Conservation (phyloP, 2,329 filamentous ascomycete species). For the Chalara sp. region DNA sequence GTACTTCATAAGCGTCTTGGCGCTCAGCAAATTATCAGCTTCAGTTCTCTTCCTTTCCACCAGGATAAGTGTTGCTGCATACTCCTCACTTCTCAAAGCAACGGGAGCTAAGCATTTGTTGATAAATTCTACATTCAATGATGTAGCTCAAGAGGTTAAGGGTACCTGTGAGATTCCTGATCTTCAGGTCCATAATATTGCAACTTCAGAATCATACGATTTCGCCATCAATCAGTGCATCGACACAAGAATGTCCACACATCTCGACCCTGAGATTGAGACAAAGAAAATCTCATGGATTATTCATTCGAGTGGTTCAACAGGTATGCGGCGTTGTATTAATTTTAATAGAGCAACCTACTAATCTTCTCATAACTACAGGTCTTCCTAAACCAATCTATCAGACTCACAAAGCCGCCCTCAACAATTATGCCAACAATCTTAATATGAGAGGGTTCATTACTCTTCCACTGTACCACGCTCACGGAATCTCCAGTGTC, state of each 20-base stretch:
- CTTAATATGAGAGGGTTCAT: conserved; percentile 34
- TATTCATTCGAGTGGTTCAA: conserved; percentile 34
- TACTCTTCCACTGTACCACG: conserved; percentile 52
- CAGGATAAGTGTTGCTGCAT: conserved; percentile 43
- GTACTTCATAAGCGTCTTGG: conserved; percentile 45
- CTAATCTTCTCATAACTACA: conserved; percentile 27
- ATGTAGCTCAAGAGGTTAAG: too few relatives aligned
- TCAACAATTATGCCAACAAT: conserved; percentile 27
- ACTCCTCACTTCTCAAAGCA: conserved; percentile 38
- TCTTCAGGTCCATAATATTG: too few relatives aligned
- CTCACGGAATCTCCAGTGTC: conserved; percentile 48
- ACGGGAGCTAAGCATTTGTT: conserved; percentile 16
- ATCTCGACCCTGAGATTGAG: conserved; percentile 4
- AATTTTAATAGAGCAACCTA: too few relatives aligned
- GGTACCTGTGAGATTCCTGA: too few relatives aligned
- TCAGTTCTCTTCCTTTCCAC: conserved; percentile 47
- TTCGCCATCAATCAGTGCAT: too few relatives aligned
- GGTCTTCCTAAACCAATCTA: conserved; percentile 54
- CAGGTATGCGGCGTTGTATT: too few relatives aligned
- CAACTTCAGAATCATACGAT: too few relatives aligned
- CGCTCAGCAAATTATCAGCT: conserved; percentile 45
- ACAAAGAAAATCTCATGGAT: conserved; percentile 17
- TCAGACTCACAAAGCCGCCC: conserved; percentile 34
- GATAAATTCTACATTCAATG: too few relatives aligned
- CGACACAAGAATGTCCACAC: too few relatives aligned